Conservation (phyloP, 108 stramenopile species). For the Cyclotella baltica region DNA sequence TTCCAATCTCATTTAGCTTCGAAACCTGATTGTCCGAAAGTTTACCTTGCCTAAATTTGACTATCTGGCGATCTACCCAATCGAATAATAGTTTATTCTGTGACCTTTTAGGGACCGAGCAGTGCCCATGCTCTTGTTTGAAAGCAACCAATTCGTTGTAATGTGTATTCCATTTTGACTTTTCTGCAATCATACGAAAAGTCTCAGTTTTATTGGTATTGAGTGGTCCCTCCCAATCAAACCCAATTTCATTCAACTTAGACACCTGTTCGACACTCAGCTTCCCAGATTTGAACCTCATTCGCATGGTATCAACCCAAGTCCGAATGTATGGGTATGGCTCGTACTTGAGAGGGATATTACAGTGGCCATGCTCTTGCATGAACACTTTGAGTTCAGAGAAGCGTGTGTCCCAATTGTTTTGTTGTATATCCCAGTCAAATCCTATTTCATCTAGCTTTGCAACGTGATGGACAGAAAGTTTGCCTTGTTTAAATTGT, state of each 20-base stretch:
- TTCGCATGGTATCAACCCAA: not conserved
- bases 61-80: too few species aligned
- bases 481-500: not conserved
- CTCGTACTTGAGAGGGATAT: not conserved
- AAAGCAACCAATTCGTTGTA: too few species aligned
- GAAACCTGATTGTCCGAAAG: too few species aligned
- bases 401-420: not conserved
- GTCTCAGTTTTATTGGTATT: too few species aligned
- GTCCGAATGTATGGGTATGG: not conserved
- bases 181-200: too few species aligned
- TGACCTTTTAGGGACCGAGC: too few species aligned
- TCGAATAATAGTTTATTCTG: too few species aligned
- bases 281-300: not conserved
- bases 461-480: not conserved
- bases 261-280: not conserved
- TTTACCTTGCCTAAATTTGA: too few species aligned
- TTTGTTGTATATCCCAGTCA: not conserved
- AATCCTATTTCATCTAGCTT: not conserved
- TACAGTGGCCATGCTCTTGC: not conserved
- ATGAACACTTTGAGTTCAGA: not conserved
- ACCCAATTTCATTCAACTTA: not conserved
- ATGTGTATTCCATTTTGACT: too few species aligned
- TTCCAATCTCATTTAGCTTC: too few species aligned
- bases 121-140: too few species aligned
- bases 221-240: not conserved